Conservation (phyloP, 345 rosid genomes). For the Euclidium syriacum region DNA sequence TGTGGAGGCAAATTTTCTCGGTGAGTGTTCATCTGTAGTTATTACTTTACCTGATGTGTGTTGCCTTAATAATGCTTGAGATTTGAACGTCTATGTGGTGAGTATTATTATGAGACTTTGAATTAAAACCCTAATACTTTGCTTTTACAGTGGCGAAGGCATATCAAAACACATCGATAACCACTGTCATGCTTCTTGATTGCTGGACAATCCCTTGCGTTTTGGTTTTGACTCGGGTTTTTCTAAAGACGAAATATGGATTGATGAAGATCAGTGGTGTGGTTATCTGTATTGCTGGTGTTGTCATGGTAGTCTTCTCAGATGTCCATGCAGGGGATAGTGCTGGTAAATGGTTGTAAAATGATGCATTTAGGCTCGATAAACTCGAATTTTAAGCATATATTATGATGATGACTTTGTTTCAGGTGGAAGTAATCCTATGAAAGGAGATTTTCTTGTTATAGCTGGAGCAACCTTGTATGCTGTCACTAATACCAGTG, state of each 20-base stretch:
- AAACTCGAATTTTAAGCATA: not conserved
- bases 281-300: constrained; percentile 69
- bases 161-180: constrained; percentile 75
- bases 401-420: not conserved
- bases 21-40: constrained; percentile 64
- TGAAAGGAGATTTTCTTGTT: constrained; percentile 63
- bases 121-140: not conserved
- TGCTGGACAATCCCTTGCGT: constrained; percentile 94
- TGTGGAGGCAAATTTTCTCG: constrained; percentile 89
- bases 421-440: constrained; percentile 64
- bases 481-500: constrained; percentile 64
- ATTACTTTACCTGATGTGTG: too few species aligned
- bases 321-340: constrained; percentile 80
- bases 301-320: constrained; percentile 76
- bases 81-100: too few species aligned
- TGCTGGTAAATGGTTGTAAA: constrained; percentile 45
- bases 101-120: constrained; percentile 28
- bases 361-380: not conserved
- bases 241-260: constrained; percentile 75
- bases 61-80: too few species aligned
- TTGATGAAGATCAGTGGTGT: constrained; percentile 76
- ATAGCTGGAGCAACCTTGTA: constrained; percentile 67
- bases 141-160: constrained; percentile 79
- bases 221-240: constrained; percentile 74
- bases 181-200: constrained; percentile 90